Evolutionary conservation across 306 rosid genomes (phyloP).

Genomic region (Cicer chorassanicum): DNA sequence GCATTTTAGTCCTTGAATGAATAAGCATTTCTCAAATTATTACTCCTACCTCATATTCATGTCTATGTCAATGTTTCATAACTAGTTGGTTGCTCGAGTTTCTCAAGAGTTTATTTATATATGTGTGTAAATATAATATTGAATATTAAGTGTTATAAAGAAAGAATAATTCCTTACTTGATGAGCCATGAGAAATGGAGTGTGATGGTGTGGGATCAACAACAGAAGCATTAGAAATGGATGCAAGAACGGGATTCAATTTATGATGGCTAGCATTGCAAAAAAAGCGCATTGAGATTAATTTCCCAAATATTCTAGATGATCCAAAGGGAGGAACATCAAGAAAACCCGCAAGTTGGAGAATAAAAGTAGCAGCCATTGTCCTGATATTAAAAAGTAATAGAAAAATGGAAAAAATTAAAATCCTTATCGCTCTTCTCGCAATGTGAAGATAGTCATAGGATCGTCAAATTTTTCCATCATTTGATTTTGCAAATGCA

Average conservation of each 20-base stretch:
- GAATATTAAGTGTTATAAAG: not conserved
- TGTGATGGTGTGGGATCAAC: conserved; percentile 38
- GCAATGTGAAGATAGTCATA: not conserved
- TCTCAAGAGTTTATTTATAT: too few species aligned
- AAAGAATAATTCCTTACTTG: conserved; percentile 36
- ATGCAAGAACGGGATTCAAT: conserved; percentile 30
- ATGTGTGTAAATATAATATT: too few species aligned
- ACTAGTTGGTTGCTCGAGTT: too few species aligned
- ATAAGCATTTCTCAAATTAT: too few species aligned
- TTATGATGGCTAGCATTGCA: conserved; percentile 32
- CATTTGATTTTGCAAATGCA: too few species aligned
- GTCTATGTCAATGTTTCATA: too few species aligned
- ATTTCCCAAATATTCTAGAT: conserved; percentile 39
- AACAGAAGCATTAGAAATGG: conserved; percentile 41
- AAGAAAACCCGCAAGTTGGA: conserved; percentile 46
- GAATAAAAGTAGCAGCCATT: conserved; percentile 47
- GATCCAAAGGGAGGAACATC: conserved; percentile 29
- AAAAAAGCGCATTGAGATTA: conserved; percentile 38
- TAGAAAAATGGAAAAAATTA: not conserved
- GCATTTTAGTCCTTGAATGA: too few species aligned
- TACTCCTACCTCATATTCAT: too few species aligned
- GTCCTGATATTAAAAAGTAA: conserved; percentile 42
- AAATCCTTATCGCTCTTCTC: not conserved
- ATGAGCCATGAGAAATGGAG: conserved; percentile 40
- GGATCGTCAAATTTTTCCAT: not conserved